phyloP scores from a whole-genome alignment of 192 early-diverging fungal genomes.

The Entomortierella beljakovae region DNA sequence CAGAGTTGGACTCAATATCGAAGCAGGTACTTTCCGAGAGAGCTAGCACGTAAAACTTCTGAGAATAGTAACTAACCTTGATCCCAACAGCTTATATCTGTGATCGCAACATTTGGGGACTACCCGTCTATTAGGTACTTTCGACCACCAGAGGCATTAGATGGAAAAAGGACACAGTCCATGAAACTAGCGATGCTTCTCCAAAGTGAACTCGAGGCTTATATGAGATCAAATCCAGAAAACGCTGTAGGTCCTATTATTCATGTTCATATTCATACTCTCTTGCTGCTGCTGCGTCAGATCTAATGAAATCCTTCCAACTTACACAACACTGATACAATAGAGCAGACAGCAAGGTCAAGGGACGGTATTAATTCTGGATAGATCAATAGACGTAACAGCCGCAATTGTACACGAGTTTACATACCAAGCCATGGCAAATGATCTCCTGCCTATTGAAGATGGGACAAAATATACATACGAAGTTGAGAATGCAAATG shows the following conservation, averaged over 20 bases:
- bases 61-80: neutral
- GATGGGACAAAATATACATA: constrained; percentile 76
- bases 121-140: constrained; percentile 94
- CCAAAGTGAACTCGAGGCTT: constrained; percentile 87
- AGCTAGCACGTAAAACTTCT: too few species aligned
- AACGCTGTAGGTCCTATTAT: constrained; percentile 65
- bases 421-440: constrained; percentile 98
- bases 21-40: constrained; percentile 60
- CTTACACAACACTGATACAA: neutral
- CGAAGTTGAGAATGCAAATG: constrained; percentile 59
- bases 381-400: constrained; percentile 91
- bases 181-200: constrained; percentile 84
- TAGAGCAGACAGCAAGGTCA: constrained; percentile 65
- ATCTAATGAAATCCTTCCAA: neutral
- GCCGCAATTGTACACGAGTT: constrained; percentile 97
- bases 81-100: constrained; percentile 77
- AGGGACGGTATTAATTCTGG: constrained; percentile 88
- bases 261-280: neutral
- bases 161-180: constrained; percentile 75
- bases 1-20: constrained; percentile 62
- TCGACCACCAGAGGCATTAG: constrained; percentile 77
- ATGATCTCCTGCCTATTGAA: constrained; percentile 84
- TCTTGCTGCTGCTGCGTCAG: too few species aligned
- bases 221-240: constrained; percentile 72
- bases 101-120: constrained; percentile 89